Evolutionary conservation across 2,329 filamentous ascomycete genomes (phyloP).

Genomic region (Apiospora aurea): DNA sequence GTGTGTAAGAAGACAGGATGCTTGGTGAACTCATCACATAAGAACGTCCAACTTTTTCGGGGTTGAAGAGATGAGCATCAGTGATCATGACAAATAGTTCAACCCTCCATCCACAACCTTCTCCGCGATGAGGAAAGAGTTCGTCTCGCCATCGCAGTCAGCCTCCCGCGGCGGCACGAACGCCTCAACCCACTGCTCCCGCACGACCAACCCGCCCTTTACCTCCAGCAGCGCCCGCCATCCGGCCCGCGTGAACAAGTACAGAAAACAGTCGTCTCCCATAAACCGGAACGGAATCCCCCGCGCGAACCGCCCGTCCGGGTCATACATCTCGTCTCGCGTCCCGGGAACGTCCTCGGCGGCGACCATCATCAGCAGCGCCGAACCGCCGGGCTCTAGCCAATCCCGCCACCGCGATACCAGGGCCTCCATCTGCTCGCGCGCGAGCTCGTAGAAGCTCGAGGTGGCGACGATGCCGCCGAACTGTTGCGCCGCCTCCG

Average conservation of each 20-base stretch:
- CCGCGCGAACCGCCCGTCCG: constrained; percentile 8
- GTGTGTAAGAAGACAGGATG: too few species aligned
- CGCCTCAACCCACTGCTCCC: neutral
- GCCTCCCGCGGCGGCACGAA: neutral
- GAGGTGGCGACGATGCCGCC: constrained; percentile 11
- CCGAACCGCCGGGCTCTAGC: constrained; percentile 13
- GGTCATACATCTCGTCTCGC: neutral
- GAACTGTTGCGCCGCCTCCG: neutral
- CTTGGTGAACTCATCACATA: too few species aligned
- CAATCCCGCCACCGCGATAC: constrained; percentile 10
- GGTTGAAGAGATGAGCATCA: too few species aligned
- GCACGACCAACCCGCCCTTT: neutral
- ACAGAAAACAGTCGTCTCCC: neutral
- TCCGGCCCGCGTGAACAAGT: constrained; percentile 18
- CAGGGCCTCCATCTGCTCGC: constrained; percentile 2
- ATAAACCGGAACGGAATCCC: constrained; percentile 21
- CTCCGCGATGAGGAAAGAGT: neutral
- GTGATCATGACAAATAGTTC: too few species aligned
- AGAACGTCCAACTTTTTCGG: too few species aligned
- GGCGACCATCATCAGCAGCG: neutral
- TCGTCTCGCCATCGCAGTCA: neutral
- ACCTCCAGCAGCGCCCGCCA: constrained; percentile 19
- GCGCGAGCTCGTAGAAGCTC: constrained; percentile 6
- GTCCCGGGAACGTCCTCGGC: constrained; percentile 4
- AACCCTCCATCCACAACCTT: neutral